A percentile compares a stretch with the other conserved stretches of the same genome.
Evolutionary conservation across 2,329 filamentous ascomycete genomes (phyloP).

Genomic region (Fusarium mexicanum): DNA sequence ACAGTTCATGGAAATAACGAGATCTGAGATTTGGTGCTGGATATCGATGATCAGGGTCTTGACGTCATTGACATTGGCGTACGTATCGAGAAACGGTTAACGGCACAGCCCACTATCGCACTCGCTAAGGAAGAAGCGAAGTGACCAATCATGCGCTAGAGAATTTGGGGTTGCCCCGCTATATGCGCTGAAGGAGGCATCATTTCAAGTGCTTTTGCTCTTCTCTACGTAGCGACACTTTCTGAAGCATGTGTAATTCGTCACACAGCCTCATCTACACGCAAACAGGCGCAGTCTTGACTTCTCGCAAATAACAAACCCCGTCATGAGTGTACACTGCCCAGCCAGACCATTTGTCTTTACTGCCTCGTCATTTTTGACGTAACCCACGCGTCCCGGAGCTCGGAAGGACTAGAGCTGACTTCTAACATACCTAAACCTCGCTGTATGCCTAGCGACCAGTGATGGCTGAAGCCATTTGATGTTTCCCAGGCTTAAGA

Average conservation of each 20-base stretch:
- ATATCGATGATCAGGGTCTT: not conserved
- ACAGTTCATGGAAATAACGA: not conserved
- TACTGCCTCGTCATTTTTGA: not conserved
- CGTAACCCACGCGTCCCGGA: not conserved
- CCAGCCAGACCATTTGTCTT: not conserved
- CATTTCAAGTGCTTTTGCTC: not conserved
- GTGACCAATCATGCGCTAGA: not conserved
- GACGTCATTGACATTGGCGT: slow-evolving; percentile 21
- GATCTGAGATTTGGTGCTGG: slow-evolving; percentile 2
- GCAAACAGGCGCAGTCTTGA: not conserved
- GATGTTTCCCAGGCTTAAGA: too few species aligned
- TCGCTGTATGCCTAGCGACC: too few species aligned
- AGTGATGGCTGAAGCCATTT: too few species aligned
- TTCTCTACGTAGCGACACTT: not conserved
- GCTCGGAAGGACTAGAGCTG: not conserved
- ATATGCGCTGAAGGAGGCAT: not conserved
- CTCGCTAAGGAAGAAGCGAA: not conserved
- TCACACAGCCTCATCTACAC: not conserved
- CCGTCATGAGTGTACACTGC: not conserved
- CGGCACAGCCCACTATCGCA: slow-evolving; percentile 14
- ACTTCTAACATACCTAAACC: too few species aligned
- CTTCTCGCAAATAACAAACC: not conserved
- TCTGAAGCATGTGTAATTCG: not conserved
- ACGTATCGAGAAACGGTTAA: slow-evolving; percentile 8
- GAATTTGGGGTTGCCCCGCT: not conserved